Evolutionary conservation across 139 green algal genomes (phyloP), one percentile per base, ranked within the genome.

Genomic region (Nannochloris sp.): DNA sequence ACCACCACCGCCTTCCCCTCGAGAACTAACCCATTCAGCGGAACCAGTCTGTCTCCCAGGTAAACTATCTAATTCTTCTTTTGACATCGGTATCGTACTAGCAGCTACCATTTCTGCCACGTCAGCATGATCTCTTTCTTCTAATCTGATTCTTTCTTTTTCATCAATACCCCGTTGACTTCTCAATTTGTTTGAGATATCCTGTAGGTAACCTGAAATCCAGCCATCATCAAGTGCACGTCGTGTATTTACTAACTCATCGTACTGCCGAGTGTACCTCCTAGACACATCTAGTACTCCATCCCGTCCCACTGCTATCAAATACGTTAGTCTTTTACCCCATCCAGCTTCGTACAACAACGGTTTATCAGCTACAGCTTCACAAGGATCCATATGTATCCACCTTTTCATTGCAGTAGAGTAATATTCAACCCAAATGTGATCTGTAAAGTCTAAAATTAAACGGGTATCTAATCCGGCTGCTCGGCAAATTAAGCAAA

Each of bases 321-420:
- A 81, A 32, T 90, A 89, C 0, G 25, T 67, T 34, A 90, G 71
- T 72, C 69, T 32, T 69, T 96, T 96, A 53, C 83, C 85, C 89
- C 89, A 96, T 4, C 89, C 89, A 7, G 27, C 61, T 74, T 84
- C 25, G 6, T 53, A 61, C 30, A 67, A 62, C 46, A 90, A 65
- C 12, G 83, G 82, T 39, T 60, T 76, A 69, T 90, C 83, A 24
- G 58, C 77, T 0, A 81, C 77, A 2, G 61, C 75, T 64, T 94
- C 87, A 58, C 87, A 91, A 6, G 82, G 70, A 55, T 92, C 87
- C 19, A 77, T 10, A 56, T 92, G 87, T 23, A 92, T 62, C 82
- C 84, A 90, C 1, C 79, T 64, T 31, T 54, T 29, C 62, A 74
- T 38, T 1, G 47, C 29, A 31, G 53, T 27, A 24, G 63, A 80